phyloP scores from a whole-genome alignment of 306 rosid genomes.

The Nissolia schottii region DNA sequence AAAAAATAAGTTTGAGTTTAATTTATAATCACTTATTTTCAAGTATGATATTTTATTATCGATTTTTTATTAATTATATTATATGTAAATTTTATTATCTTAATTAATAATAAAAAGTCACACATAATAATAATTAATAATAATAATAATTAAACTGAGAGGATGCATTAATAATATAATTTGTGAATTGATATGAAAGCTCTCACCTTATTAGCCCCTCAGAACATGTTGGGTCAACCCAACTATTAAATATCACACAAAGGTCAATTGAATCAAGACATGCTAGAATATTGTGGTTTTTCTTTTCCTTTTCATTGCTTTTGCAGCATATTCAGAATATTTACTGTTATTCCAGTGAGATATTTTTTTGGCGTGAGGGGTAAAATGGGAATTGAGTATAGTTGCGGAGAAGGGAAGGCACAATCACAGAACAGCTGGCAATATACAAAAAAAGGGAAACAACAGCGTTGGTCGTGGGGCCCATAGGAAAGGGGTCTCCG shows the following conservation, averaged over 20 bases:
- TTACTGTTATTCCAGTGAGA: background rate
- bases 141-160: no score
- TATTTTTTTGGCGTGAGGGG: constrained; percentile 8
- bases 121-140: no score
- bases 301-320: background rate
- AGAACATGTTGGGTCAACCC: background rate
- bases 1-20: no score
- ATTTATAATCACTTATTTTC: no score
- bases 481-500: constrained; percentile 32
- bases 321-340: background rate
- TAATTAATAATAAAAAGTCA: no score
- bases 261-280: background rate
- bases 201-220: background rate
- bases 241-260: background rate
- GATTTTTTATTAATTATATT: no score
- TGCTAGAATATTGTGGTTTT: background rate
- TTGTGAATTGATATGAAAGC: background rate
- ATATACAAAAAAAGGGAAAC: constrained; percentile 3
- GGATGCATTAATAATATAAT: background rate
- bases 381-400: constrained; percentile 22
- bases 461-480: constrained; percentile 30
- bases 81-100: no score
- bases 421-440: constrained; percentile 47
- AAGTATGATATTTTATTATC: no score
- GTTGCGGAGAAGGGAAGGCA: constrained; percentile 19